phyloP scores from a whole-genome alignment of 2,329 filamentous ascomycete species.

The Fusarium buharicum region DNA sequence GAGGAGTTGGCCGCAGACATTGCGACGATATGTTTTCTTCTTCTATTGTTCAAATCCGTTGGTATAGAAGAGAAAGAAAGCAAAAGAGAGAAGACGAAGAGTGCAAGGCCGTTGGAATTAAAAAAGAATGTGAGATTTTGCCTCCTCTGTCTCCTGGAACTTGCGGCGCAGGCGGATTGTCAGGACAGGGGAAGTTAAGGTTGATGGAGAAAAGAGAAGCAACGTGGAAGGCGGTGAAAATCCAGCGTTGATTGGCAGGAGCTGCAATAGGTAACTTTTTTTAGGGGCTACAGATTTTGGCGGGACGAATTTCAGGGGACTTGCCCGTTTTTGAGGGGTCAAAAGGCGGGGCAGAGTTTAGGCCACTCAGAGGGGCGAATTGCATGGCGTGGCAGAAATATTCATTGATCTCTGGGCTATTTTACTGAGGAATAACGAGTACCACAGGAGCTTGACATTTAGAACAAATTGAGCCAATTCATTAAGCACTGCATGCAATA shows the following conservation, averaged over 20 bases:
- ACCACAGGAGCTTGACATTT: too few species aligned
- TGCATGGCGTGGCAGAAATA: slow-evolving; percentile 32
- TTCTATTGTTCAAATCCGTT: not conserved
- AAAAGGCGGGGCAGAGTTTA: slow-evolving; percentile 32
- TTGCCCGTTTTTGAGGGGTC: slow-evolving; percentile 37
- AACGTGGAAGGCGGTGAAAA: slow-evolving; percentile 46
- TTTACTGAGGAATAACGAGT: too few species aligned
- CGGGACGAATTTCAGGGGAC: slow-evolving; percentile 34
- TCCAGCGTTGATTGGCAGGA: slow-evolving; percentile 19
- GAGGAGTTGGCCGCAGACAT: slow-evolving; percentile 48
- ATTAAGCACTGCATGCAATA: too few species aligned
- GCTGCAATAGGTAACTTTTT: not conserved
- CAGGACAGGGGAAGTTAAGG: slow-evolving; percentile 13
- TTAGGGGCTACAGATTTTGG: slow-evolving; percentile 35
- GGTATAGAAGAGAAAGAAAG: not conserved
- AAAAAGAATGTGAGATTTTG: slow-evolving; percentile 35
- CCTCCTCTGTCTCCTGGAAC: slow-evolving; percentile 18
- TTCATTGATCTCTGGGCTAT: too few species aligned
- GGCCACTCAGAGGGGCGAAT: slow-evolving; percentile 32
- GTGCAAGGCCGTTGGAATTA: slow-evolving; percentile 3
- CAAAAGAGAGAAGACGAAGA: slow-evolving; percentile 1
- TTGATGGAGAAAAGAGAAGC: slow-evolving; percentile 17
- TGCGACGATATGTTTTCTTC: slow-evolving; percentile 14
- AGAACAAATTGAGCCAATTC: too few species aligned
- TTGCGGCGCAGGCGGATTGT: slow-evolving; percentile 6